Percentiles rank a stretch among this genome's conserved stretches.
Evolutionary conservation across 2,329 filamentous ascomycete genomes (phyloP).

Genomic region (Exophiala aquamarina): DNA sequence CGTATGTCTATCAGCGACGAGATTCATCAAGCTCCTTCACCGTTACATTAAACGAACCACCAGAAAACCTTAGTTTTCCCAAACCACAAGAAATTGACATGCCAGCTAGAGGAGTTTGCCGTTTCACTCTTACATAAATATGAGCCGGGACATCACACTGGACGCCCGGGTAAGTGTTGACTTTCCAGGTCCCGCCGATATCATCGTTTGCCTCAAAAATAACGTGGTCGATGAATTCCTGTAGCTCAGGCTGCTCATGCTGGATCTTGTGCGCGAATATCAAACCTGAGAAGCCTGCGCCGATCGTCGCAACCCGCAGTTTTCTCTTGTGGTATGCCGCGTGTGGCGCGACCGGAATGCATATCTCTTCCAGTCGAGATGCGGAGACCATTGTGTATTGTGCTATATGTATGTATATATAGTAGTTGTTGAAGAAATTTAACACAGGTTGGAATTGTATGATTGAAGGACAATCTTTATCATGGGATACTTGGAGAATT

Average conservation of each 20-base stretch:
- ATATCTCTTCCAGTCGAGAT: conserved; percentile 18
- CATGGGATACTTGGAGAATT: no score
- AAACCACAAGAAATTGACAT: no score
- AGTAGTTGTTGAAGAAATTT: conserved; percentile 99
- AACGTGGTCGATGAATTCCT: conserved; percentile 35
- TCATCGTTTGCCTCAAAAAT: conserved; percentile 44
- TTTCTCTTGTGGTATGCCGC: conserved; percentile 21
- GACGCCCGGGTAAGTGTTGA: conserved; percentile 41
- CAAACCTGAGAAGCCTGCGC: conserved; percentile 34
- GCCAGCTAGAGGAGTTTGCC: no score
- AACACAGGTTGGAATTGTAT: no score
- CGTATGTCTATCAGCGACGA: not conserved
- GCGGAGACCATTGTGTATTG: conserved; percentile 13
- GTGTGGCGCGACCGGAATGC: conserved; percentile 22
- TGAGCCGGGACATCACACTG: conserved; percentile 67
- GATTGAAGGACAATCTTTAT: no score
- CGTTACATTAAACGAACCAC: no score
- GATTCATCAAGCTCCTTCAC: conserved; percentile 3
- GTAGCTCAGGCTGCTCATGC: conserved; percentile 34
- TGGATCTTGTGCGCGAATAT: conserved; percentile 42
- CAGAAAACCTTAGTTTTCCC: no score
- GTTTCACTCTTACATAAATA: conserved; percentile 56
- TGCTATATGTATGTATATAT: conserved; percentile 73
- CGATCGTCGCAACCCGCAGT: conserved; percentile 27
- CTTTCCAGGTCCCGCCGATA: conserved; percentile 43